These are phyloP conservation scores for Talaromyces sp. DNA, from an alignment of 2,329 filamentous ascomycete genomes.

Conservation along the genomic window DNA sequence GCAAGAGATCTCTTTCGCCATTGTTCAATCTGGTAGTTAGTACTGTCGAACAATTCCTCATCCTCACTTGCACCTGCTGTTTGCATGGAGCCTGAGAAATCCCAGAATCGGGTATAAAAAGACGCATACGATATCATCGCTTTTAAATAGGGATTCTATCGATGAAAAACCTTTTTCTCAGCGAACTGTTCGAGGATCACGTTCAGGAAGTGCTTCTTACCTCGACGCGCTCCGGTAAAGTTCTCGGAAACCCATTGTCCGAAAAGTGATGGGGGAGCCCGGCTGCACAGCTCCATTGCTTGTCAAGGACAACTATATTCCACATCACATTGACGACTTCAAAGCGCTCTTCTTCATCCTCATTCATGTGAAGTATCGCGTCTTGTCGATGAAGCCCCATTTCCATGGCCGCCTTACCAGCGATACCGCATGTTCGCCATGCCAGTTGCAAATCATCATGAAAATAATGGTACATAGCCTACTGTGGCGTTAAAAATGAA, in stretches of 20 bases:
- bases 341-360: background rate
- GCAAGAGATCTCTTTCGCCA: slow-evolving; percentile 3
- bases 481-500: background rate
- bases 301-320: slow-evolving; percentile 3
- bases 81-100: background rate
- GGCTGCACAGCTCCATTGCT: slow-evolving; percentile 5
- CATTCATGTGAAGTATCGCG: background rate
- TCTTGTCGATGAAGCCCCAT: slow-evolving; percentile 4
- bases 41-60: slow-evolving; percentile 1
- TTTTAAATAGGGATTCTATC: slow-evolving; percentile 6
- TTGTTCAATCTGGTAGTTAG: slow-evolving; percentile 5
- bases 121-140: background rate
- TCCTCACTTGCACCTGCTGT: background rate
- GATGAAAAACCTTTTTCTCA: background rate
- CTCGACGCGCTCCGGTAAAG: background rate
- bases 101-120: background rate
- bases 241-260: background rate
- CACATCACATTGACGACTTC: background rate
- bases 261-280: slow-evolving; percentile 2
- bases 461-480: slow-evolving; percentile 6
- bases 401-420: background rate
- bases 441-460: slow-evolving; percentile 1
- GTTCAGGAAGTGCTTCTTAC: background rate
- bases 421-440: slow-evolving; percentile 7
- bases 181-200: background rate